Base-by-base conservation (phyloP, 1,284 basidiomycete species). In the Ganoderma boninense region DNA sequence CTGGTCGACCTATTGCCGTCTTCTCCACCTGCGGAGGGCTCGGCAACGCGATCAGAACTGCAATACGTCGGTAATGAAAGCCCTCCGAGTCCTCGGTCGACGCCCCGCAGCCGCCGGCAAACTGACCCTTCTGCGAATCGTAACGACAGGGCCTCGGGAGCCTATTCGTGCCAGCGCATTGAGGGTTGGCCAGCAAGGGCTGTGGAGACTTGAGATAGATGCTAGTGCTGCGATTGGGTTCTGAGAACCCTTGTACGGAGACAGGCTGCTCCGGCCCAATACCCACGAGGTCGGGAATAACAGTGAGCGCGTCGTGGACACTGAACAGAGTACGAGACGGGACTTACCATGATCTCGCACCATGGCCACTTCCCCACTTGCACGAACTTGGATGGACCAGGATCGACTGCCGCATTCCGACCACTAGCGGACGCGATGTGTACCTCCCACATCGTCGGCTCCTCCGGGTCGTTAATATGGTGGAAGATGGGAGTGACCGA, bases 31-130 rank as follows among this genome's bases (percentile, higher is more conserved):
- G 57, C 8, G 16, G 16, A 2, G 29, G 56, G 8, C 16, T 13
- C 14, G 56, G 56, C 57, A 59, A 32, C 29, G 18, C 35, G 57
- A 59, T 32, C 18, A 59, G 57, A 38, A 59, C 57, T 32, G 57
- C 57, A 10, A 59, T 16, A 8, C 57, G 57, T 29, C 26, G 26
- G 26, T 29, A 29, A 29, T 29, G 26, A 29, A 29, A 29, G 26
- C 26, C 26, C 26, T 29, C 26, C 26, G 26, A 29, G 26, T 29
- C 26, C 26, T 2, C 26, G 26, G 26, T 29, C 26, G 26, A 29
- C 26, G 26, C 26, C 26, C 26, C 26, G 26, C 18, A 18, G 18
- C 29, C 29, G 8, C 6, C 20, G 0, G 8, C 26, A 2, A 8
- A 38, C 29, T 4, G 8, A 8, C 3, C 35, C 57, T 18, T 59